Conservation (phyloP, 345 rosid genomes). For the Corymbia maculata region DNA sequence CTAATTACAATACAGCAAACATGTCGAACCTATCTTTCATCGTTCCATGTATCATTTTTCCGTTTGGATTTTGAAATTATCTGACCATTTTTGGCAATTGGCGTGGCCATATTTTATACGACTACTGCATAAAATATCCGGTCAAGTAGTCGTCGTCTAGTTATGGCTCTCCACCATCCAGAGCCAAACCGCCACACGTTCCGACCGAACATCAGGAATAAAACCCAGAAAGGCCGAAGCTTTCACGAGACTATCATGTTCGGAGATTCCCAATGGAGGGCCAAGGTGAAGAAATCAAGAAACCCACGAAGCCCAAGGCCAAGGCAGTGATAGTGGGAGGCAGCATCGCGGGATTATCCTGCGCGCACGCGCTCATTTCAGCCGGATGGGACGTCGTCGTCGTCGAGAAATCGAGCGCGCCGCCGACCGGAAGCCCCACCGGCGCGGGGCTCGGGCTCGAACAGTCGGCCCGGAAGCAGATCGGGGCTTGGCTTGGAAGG, state of each 20-base stretch:
- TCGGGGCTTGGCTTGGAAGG: neutral
- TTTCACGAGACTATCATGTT: neutral
- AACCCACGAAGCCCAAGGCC: neutral
- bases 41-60: neutral
- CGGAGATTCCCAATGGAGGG: neutral
- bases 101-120: neutral
- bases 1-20: neutral
- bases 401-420: slow-evolving; percentile 6
- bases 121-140: neutral
- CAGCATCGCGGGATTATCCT: slow-evolving; percentile 19
- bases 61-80: too few species aligned
- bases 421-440: slow-evolving; percentile 10
- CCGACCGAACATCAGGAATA: neutral
- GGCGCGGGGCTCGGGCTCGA: slow-evolving; percentile 20
- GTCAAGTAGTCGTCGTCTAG: neutral
- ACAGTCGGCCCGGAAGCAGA: neutral
- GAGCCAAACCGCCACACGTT: neutral
- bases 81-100: too few species aligned
- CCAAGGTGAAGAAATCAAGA: neutral
- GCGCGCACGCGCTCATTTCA: slow-evolving; percentile 9
- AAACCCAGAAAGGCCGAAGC: neutral
- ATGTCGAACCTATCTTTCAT: neutral
- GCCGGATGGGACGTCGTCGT: slow-evolving; percentile 15
- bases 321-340: slow-evolving; percentile 18
- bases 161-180: neutral